Evolutionary conservation across 768 basidiomycete species (phyloP), one percentile per base, ranked within the genome.

Genomic region (Candolleomyces eurysporus): DNA sequence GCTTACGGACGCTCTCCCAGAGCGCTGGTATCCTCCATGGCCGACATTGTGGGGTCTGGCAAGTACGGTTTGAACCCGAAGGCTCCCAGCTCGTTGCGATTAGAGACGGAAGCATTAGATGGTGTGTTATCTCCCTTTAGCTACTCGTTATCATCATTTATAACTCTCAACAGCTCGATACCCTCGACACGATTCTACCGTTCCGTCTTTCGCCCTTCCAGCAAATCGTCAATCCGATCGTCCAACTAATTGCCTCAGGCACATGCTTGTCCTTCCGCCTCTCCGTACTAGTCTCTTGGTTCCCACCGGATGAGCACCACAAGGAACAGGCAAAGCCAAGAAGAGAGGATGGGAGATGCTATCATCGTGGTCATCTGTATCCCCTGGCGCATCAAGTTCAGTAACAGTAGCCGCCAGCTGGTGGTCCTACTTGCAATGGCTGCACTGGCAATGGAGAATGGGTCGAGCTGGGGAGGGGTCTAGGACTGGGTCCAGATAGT

Each of bases 281-380:
- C 21, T 68, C 69, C 1, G 73, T 76, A 2, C 75, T 91, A 16
- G 73, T 82, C 0, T 82, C 84, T 21, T 91, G 90, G 90, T 67
- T 85, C 0, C 90, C 88, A 8, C 81, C 75, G 0, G 65, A 71
- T 0, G 88, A 90, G 75, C 88, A 19, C 68, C 76, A 42, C 81
- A 77, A 62, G 26, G 48, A 9, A n/a, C 13, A 36, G 19, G 26
- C 16, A 86, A 86, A 56, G 75, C 79, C 63, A 79, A 78, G 2
- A 83, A 83, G 61, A 79, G 91, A 0, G 88, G 90, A 4, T 93
- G 91, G 91, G 91, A 92, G 73, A 88, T 85, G 67, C 75, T 80
- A 11, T 36, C 36, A 6, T 7, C 36, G 0, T 78, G 81, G 0
- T 30, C 50, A 5, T 17, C 39, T 30, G n/a, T n/a, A n/a, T n/a